These are phyloP conservation scores for Beauveria rudraprayagi DNA, from an alignment of 2,329 filamentous ascomycete species.

Conservation along the genomic window DNA sequence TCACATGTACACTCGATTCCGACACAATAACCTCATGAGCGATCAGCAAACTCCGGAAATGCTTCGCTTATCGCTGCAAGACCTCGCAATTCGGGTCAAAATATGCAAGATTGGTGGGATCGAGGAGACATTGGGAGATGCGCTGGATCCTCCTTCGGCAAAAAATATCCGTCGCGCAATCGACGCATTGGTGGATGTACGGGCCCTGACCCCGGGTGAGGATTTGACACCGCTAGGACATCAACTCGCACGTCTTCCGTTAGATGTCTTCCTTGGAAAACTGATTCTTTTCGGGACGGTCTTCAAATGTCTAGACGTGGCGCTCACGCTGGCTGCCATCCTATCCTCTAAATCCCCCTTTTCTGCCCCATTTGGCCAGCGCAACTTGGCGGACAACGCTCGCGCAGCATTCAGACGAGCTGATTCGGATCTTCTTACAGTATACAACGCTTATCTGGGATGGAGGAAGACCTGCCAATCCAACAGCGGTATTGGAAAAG, in stretches of 20 bases:
- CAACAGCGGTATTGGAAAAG: conserved; percentile 53
- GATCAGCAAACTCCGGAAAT: conserved; percentile 96
- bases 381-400: conserved; percentile 65
- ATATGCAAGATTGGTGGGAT: conserved; percentile 94
- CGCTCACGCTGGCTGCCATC: conserved; percentile 85
- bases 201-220: conserved; percentile 73
- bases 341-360: conserved; percentile 94
- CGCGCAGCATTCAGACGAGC: conserved; percentile 72
- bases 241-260: conserved; percentile 78
- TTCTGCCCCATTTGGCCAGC: conserved; percentile 76
- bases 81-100: conserved; percentile 91
- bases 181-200: conserved; percentile 87
- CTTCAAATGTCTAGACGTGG: conserved; percentile 86
- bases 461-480: conserved; percentile 80
- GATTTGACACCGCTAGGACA: conserved; percentile 79
- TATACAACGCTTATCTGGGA: conserved; percentile 85
- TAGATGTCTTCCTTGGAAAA: conserved; percentile 94
- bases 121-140: conserved; percentile 79
- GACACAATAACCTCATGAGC: conserved; percentile 76
- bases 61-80: conserved; percentile 86
- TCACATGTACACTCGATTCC: conserved; percentile 85
- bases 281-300: conserved; percentile 78
- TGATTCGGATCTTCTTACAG: conserved; percentile 85
- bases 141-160: conserved; percentile 79
- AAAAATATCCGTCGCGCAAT: conserved; percentile 92